Percentiles rank a stretch among this genome's conserved stretches.
Evolutionary conservation across 2,329 filamentous ascomycete genomes (phyloP).

Genomic region (Daldinia eschscholtzii): DNA sequence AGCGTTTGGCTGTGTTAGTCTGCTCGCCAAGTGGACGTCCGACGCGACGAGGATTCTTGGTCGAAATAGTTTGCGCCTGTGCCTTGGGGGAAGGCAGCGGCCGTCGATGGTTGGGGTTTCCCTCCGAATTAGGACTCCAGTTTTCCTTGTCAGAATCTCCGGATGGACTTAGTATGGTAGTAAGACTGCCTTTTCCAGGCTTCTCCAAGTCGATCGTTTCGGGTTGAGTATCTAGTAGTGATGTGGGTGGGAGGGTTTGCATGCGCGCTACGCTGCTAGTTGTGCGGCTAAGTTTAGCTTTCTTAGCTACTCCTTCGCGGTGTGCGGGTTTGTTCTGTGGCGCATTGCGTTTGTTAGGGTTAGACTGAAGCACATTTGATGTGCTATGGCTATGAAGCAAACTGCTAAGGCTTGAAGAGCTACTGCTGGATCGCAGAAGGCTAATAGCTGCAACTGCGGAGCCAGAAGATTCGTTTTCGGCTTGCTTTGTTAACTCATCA

Average conservation of each 20-base stretch:
- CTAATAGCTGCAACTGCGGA: conserved; percentile 86
- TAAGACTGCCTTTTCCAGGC: conserved; percentile 57
- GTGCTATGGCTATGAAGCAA: conserved; percentile 53
- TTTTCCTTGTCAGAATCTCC: conserved; percentile 96
- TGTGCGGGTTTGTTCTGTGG: conserved; percentile 50
- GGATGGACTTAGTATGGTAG: conserved; percentile 58
- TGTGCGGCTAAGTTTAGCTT: conserved; percentile 71
- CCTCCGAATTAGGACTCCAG: conserved; percentile 72
- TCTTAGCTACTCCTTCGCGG: conserved; percentile 62
- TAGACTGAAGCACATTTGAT: conserved; percentile 62
- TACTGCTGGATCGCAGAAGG: conserved; percentile 79
- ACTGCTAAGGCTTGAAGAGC: conserved; percentile 58
- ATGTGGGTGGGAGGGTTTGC: conserved; percentile 58
- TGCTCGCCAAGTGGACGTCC: conserved; percentile 59
- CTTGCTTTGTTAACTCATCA: conserved; percentile 83
- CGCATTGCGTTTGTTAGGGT: conserved; percentile 75
- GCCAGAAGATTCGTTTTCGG: conserved; percentile 82
- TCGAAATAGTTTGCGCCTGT: conserved; percentile 5
- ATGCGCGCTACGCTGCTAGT: conserved; percentile 73
- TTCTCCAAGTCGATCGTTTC: conserved; percentile 45
- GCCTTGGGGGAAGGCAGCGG: conserved; percentile 52
- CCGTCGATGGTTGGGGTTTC: conserved; percentile 53
- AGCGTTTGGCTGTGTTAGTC: conserved; percentile 51
- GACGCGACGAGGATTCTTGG: conserved; percentile 56
- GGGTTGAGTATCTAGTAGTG: conserved; percentile 35